A percentile compares a stretch with the other conserved stretches of the same genome.
Evolutionary conservation across 2,329 filamentous ascomycete species (phyloP).

Genomic region (Emergomyces orientalis): DNA sequence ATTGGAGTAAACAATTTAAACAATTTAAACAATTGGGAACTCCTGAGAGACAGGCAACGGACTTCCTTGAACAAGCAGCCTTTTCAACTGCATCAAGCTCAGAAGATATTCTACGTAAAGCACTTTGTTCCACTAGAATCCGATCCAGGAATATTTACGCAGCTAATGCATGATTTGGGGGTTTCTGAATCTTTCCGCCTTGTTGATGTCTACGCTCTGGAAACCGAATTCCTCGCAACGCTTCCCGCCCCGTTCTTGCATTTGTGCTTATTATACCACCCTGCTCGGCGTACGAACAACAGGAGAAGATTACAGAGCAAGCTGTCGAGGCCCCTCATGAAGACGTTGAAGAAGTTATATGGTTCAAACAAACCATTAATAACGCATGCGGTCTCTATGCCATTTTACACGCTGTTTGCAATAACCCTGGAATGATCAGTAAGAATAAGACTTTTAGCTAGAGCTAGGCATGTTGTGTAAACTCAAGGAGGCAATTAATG

Average conservation of each 20-base stretch:
- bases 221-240: too few relatives aligned
- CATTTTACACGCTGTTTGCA: constrained; percentile 16
- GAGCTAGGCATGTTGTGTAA: neutral
- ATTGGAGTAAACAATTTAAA: too few relatives aligned
- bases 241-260: too few relatives aligned
- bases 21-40: too few relatives aligned
- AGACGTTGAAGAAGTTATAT: neutral
- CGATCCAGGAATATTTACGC: constrained; percentile 16
- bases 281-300: constrained; percentile 12
- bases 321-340: neutral
- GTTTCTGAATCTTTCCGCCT: constrained; percentile 10
- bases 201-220: constrained; percentile 14
- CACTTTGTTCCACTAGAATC: constrained; percentile 16
- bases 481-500: neutral
- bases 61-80: too few relatives aligned
- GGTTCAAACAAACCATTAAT: constrained; percentile 15
- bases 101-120: too few relatives aligned
- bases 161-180: constrained; percentile 16
- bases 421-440: constrained; percentile 9
- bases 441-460: neutral
- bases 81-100: too few relatives aligned
- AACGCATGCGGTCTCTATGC: constrained; percentile 16
- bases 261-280: constrained; percentile 14
- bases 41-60: too few relatives aligned
- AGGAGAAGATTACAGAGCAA: neutral